Percentiles rank a stretch among this genome's conserved stretches.
Conservation (phyloP, 2,329 filamentous ascomycete genomes). For the Nothophoma quercina region DNA sequence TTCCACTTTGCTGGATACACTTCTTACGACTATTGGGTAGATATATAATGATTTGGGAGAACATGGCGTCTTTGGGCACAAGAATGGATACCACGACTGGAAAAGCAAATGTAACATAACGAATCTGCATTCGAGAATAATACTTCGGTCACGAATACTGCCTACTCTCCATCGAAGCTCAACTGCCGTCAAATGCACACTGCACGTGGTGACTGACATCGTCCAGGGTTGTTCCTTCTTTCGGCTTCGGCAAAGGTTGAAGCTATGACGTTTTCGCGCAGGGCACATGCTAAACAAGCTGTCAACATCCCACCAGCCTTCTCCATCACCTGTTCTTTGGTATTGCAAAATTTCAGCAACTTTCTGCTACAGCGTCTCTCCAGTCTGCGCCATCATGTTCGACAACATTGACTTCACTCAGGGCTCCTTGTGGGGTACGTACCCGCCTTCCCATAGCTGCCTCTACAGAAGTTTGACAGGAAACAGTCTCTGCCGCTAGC, state of each 20-base stretch:
- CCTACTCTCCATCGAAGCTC: background rate
- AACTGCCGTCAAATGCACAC: background rate
- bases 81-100: background rate
- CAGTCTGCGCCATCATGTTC: slow-evolving; percentile 26
- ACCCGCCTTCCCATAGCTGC: background rate
- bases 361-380: background rate
- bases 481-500: slow-evolving; percentile 75
- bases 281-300: slow-evolving; percentile 32
- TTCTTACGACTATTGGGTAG: background rate
- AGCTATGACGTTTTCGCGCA: slow-evolving; percentile 43
- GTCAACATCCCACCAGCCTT: slow-evolving; percentile 25
- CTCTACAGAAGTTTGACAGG: slow-evolving; percentile 2
- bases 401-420: slow-evolving; percentile 54
- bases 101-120: background rate
- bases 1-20: background rate
- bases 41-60: slow-evolving; percentile 2
- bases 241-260: slow-evolving; percentile 17
- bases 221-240: background rate
- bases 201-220: background rate
- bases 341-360: background rate
- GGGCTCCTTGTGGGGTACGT: slow-evolving; percentile 58
- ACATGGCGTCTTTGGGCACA: background rate
- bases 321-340: background rate
- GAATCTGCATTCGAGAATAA: background rate
- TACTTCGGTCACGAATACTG: background rate